Evolutionary conservation across 208 protist genomes (phyloP).

Genomic region (Porcisia hertigi): DNA sequence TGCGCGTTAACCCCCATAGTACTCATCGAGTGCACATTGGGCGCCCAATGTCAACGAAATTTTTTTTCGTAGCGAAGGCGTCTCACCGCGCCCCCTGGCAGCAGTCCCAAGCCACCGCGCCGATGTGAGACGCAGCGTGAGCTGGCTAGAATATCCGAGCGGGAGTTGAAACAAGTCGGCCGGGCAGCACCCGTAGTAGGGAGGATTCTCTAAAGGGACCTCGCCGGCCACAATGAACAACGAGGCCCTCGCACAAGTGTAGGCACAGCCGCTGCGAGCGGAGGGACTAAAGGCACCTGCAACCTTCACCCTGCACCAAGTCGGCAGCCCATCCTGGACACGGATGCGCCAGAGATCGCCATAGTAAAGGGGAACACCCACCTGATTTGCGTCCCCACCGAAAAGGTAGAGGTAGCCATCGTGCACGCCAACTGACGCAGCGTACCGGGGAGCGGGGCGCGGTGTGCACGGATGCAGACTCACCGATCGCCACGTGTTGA

Average conservation of each 20-base stretch:
- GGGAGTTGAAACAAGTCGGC: constrained; percentile 63
- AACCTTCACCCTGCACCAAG: constrained; percentile 31
- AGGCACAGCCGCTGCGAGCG: constrained; percentile 65
- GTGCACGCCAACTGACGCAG: constrained; percentile 49
- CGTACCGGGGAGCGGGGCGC: constrained; percentile 51
- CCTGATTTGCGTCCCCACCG: constrained; percentile 74
- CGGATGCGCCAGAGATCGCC: constrained; percentile 75
- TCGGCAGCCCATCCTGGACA: constrained; percentile 1
- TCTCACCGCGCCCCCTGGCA: background rate
- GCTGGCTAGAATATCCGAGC: constrained; percentile 39
- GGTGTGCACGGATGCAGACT: constrained; percentile 1
- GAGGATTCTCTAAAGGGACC: constrained; percentile 16
- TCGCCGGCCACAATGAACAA: constrained; percentile 81
- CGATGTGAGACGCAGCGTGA: constrained; percentile 48
- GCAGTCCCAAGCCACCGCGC: constrained; percentile 42
- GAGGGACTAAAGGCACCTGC: constrained; percentile 30
- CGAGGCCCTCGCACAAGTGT: constrained; percentile 41
- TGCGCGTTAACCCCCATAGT: background rate
- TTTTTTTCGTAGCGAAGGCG: background rate
- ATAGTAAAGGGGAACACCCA: constrained; percentile 49
- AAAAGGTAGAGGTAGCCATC: constrained; percentile 61
- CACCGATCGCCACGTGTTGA: constrained; percentile 35
- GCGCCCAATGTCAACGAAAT: background rate
- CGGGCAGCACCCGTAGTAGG: constrained; percentile 39
- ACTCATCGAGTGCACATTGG: constrained; percentile 5